Conservation (phyloP, 2,329 filamentous ascomycete genomes). For the Chaetomium sp. region DNA sequence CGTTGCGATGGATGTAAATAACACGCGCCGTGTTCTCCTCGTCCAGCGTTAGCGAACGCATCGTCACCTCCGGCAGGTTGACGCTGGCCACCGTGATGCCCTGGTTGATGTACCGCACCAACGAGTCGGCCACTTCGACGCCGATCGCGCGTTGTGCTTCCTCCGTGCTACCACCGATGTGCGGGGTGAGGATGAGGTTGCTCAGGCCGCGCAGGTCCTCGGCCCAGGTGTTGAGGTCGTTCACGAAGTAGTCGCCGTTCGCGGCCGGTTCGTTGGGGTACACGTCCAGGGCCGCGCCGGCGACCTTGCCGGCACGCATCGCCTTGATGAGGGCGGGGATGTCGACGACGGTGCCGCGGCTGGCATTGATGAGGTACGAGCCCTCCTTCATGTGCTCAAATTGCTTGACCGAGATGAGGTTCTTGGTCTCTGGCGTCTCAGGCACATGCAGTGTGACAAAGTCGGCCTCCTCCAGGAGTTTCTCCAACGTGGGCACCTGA, state of each 20-base stretch:
- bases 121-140: slow-evolving; percentile 79
- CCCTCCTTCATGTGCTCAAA: slow-evolving; percentile 87
- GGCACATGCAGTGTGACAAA: slow-evolving; percentile 95
- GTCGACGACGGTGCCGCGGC: slow-evolving; percentile 86
- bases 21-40: slow-evolving; percentile 85
- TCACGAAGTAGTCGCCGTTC: slow-evolving; percentile 93
- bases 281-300: slow-evolving; percentile 92
- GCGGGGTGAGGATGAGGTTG: slow-evolving; percentile 92
- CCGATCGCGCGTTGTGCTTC: slow-evolving; percentile 96
- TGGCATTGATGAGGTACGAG: slow-evolving; percentile 92
- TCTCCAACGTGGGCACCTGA: slow-evolving; percentile 73
- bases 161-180: slow-evolving; percentile 96
- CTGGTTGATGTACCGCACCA: slow-evolving; percentile 94
- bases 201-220: slow-evolving; percentile 77
- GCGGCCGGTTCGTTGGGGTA: slow-evolving; percentile 89
- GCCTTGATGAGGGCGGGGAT: slow-evolving; percentile 87
- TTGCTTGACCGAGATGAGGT: slow-evolving; percentile 77
- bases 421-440: slow-evolving; percentile 84
- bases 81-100: slow-evolving; percentile 86
- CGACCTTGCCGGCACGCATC: slow-evolving; percentile 78
- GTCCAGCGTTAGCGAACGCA: slow-evolving; percentile 84
- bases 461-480: slow-evolving; percentile 71
- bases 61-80: slow-evolving; percentile 90
- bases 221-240: slow-evolving; percentile 73
- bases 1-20: slow-evolving; percentile 94